Conservation (phyloP, 257 asterid species). For the Mentha longifolia region DNA sequence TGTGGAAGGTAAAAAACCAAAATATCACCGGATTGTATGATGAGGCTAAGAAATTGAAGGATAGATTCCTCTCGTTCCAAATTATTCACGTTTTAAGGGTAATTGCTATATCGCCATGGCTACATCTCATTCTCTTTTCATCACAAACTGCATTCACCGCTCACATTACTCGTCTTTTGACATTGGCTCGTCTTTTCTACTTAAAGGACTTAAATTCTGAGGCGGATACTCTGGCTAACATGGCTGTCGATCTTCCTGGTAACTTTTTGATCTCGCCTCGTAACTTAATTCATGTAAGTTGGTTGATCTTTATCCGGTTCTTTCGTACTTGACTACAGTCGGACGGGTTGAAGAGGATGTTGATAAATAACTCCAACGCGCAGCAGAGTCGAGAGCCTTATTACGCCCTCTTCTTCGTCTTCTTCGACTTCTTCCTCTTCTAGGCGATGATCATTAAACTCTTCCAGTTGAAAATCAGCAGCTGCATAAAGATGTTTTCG, state of each 20-base stretch:
- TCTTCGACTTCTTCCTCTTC: conserved; percentile 4
- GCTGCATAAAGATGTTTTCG: conserved; percentile 3
- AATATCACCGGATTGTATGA: conserved; percentile 65
- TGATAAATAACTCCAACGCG: conserved; percentile 46
- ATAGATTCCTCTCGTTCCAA: conserved; percentile 68
- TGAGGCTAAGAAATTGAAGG: conserved; percentile 81
- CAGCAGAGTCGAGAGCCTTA: conserved; percentile 1
- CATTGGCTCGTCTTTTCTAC: conserved; percentile 29
- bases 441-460: conserved; percentile 15
- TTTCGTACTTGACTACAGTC: conserved; percentile 44
- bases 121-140: neutral
- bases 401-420: neutral
- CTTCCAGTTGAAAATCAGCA: conserved; percentile 15
- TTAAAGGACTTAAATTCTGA: conserved; percentile 84
- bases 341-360: conserved; percentile 64
- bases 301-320: conserved; percentile 8
- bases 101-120: conserved; percentile 23
- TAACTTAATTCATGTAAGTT: neutral
- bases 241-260: conserved; percentile 91
- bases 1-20: conserved; percentile 89
- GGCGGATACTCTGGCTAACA: conserved; percentile 93
- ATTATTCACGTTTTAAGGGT: conserved; percentile 80
- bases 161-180: neutral
- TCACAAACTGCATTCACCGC: neutral
- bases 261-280: conserved; percentile 22